Conservation (phyloP, 139 green algal species). For the Chlorella sp. region DNA sequence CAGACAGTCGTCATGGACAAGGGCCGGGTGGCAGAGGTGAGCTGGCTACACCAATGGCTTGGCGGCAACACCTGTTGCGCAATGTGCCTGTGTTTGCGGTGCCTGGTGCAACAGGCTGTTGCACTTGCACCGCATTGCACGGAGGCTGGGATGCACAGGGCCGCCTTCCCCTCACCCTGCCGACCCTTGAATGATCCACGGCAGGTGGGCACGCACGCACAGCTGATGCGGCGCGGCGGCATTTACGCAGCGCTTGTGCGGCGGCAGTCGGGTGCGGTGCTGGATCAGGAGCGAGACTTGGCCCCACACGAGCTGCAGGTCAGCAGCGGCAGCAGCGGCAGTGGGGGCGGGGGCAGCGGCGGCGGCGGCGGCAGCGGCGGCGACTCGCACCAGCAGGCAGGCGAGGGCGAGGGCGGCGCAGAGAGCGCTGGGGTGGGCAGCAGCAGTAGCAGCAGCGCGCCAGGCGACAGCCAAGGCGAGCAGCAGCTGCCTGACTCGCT, state of each 20-base stretch:
- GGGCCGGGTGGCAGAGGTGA: slow-evolving; percentile 71
- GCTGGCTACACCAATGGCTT: too few relatives aligned
- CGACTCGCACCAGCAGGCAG: not conserved
- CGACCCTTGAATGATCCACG: too few relatives aligned
- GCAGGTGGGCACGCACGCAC: slow-evolving; percentile 63
- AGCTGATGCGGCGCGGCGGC: slow-evolving; percentile 55
- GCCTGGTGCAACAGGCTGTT: too few relatives aligned
- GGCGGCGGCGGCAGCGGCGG: not conserved
- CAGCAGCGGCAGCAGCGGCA: not conserved
- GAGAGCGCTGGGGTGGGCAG: not conserved
- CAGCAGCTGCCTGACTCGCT: slow-evolving; percentile 21
- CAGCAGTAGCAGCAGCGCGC: too few relatives aligned
- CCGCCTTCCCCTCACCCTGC: too few relatives aligned
- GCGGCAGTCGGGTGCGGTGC: slow-evolving; percentile 43
- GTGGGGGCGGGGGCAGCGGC: not conserved
- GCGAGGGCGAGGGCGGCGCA: too few relatives aligned
- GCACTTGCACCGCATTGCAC: too few relatives aligned
- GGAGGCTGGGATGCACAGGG: too few relatives aligned
- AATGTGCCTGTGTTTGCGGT: too few relatives aligned
- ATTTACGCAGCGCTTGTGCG: slow-evolving; percentile 54
- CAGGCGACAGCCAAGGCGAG: not conserved
- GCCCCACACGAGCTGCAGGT: slow-evolving; percentile 38
- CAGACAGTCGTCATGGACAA: slow-evolving; percentile 81
- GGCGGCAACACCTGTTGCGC: too few relatives aligned
- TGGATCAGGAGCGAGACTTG: slow-evolving; percentile 37